Evolutionary conservation across 2,329 filamentous ascomycete genomes (phyloP).

Genomic region (Onygenales sp.): DNA sequence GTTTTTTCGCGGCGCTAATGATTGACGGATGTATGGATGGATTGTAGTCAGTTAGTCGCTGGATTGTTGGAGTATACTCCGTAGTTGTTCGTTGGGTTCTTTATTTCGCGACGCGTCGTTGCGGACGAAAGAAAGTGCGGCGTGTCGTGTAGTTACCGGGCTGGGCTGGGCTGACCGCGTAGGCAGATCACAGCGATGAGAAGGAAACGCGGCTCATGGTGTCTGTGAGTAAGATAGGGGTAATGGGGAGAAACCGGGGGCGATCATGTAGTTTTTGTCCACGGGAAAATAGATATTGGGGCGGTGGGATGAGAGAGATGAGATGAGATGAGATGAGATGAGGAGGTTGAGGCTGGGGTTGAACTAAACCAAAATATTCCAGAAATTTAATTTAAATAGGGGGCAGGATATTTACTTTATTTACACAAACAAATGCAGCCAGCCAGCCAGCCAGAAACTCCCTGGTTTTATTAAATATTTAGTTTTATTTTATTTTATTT

Average conservation of each 20-base stretch:
- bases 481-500: too few species aligned
- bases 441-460: slow-evolving; percentile 2
- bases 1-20: too few species aligned
- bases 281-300: not conserved
- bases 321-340: not conserved
- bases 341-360: too few species aligned
- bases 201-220: not conserved
- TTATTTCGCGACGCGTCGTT: not conserved
- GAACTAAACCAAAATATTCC: too few species aligned
- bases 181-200: not conserved
- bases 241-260: not conserved
- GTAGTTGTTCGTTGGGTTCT: too few species aligned
- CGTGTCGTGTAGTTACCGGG: not conserved
- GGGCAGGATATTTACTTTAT: too few species aligned
- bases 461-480: too few species aligned
- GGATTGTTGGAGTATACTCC: too few species aligned
- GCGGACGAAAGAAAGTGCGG: not conserved
- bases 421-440: slow-evolving; percentile 5
- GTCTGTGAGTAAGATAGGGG: not conserved
- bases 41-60: too few species aligned
- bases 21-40: too few species aligned
- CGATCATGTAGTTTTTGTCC: too few species aligned
- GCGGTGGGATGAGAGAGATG: not conserved
- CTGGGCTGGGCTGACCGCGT: not conserved
- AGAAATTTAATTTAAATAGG: too few species aligned